Evolutionary conservation across 106 monocot species (phyloP).

Genomic region (Vanilla planifolia): DNA sequence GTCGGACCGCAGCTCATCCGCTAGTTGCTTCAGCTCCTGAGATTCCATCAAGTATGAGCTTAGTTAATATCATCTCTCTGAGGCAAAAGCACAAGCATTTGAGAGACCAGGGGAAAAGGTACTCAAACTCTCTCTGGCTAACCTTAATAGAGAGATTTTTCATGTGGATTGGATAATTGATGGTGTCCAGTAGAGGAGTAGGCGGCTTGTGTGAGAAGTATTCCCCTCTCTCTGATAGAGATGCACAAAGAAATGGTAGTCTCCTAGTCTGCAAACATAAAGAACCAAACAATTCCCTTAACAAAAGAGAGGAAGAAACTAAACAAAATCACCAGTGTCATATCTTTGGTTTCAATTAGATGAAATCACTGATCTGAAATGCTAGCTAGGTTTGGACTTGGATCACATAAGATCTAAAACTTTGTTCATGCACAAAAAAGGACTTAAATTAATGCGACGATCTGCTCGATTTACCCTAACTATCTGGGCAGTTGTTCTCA

Average conservation of each 20-base stretch:
- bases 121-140: background rate
- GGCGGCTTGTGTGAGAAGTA: constrained; percentile 72
- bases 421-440: background rate
- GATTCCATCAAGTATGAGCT: background rate
- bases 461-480: too few relatives aligned
- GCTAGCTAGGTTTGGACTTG: background rate
- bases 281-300: background rate
- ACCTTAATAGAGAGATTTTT: constrained; percentile 88
- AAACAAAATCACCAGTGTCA: too few relatives aligned
- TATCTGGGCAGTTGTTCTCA: too few relatives aligned
- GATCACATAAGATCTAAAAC: background rate
- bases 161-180: constrained; percentile 95
- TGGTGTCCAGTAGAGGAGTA: constrained; percentile 83
- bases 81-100: background rate
- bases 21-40: constrained; percentile 82
- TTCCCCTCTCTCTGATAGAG: constrained; percentile 55
- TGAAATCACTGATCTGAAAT: background rate
- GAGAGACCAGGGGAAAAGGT: background rate
- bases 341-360: too few relatives aligned
- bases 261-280: constrained; percentile 25
- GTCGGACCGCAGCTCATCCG: constrained; percentile 83
- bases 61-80: too few relatives aligned
- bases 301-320: background rate
- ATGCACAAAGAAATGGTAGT: constrained; percentile 42
- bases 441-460: too few relatives aligned